A percentile compares a stretch with the other conserved stretches of the same genome.
These are phyloP conservation scores for Sextonia rubra DNA, from an alignment of 164 flowering plant genomes.

Conservation along the genomic window DNA sequence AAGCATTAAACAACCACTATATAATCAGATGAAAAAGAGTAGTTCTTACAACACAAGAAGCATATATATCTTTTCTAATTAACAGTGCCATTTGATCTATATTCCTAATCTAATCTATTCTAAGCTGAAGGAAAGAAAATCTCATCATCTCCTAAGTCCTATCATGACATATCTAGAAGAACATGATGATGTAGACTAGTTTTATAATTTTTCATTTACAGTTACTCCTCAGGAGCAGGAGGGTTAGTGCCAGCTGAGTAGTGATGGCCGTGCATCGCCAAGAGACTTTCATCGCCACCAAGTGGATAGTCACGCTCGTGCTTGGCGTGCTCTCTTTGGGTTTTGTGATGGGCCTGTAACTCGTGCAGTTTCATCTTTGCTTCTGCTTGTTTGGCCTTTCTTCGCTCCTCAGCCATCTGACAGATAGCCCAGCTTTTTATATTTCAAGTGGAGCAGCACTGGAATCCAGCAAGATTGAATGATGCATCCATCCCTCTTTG, in stretches of 20 bases:
- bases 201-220: neutral
- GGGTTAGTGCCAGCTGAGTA: neutral
- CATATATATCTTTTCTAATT: too few relatives aligned
- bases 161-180: too few relatives aligned
- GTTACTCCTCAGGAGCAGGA: neutral
- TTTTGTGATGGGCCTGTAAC: slow-evolving; percentile 41
- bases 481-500: too few relatives aligned
- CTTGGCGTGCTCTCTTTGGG: slow-evolving; percentile 28
- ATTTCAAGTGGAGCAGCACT: neutral
- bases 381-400: slow-evolving; percentile 61
- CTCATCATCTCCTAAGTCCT: too few relatives aligned
- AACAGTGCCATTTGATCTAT: too few relatives aligned
- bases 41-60: too few relatives aligned
- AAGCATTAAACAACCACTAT: too few relatives aligned
- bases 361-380: slow-evolving; percentile 63
- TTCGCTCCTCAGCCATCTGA: slow-evolving; percentile 46
- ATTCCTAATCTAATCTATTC: too few relatives aligned
- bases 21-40: too few relatives aligned
- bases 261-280: slow-evolving; percentile 1
- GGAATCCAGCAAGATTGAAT: neutral
- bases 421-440: neutral
- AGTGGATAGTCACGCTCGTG: neutral
- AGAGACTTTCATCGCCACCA: neutral
- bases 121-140: too few relatives aligned
- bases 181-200: too few relatives aligned